A percentile compares a stretch with the other conserved stretches of the same genome.
phyloP scores from a whole-genome alignment of 2,329 filamentous ascomycete species.

The Lomentospora prolificans region DNA sequence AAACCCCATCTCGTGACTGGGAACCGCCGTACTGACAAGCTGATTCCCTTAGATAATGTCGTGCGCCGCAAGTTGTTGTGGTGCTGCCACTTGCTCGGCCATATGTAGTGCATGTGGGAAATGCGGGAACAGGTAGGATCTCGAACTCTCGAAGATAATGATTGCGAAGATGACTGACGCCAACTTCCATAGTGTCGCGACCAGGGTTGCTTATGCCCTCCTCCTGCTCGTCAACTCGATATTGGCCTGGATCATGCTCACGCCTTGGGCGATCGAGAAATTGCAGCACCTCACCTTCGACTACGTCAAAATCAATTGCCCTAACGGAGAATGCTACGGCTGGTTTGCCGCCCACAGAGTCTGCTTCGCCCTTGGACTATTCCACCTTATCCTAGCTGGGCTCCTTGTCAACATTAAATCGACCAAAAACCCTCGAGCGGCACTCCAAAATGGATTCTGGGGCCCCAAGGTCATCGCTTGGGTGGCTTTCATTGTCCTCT shows the following conservation, averaged over 20 bases:
- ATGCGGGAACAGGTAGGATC: slow-evolving; percentile 75
- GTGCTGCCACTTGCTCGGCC: slow-evolving; percentile 91
- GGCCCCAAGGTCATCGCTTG: slow-evolving; percentile 89
- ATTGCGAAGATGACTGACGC: slow-evolving; percentile 3
- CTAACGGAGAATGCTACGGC: slow-evolving; percentile 82
- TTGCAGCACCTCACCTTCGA: slow-evolving; percentile 85
- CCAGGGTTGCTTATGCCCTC: slow-evolving; percentile 90
- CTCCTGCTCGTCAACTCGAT: slow-evolving; percentile 95
- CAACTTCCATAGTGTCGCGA: slow-evolving; percentile 62
- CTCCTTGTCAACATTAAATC: slow-evolving; percentile 79
- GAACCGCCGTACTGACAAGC: not conserved
- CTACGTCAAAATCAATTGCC: slow-evolving; percentile 91
- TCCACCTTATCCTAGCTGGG: slow-evolving; percentile 79
- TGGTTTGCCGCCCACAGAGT: slow-evolving; percentile 96
- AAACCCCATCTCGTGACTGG: not conserved
- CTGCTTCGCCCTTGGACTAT: slow-evolving; percentile 92
- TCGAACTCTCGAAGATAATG: slow-evolving; percentile 10
- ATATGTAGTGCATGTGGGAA: slow-evolving; percentile 94
- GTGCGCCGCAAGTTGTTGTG: slow-evolving; percentile 83
- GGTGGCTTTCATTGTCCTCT: slow-evolving; percentile 77
- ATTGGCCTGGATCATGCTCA: slow-evolving; percentile 97
- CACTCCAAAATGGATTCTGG: slow-evolving; percentile 97
- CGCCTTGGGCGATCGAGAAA: slow-evolving; percentile 95
- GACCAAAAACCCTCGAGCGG: slow-evolving; percentile 78
- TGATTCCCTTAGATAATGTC: slow-evolving; percentile 51